Percentiles rank a stretch among this genome's conserved stretches.
These are phyloP conservation scores for Sclerotinia trifoliorum DNA, from an alignment of 2,329 filamentous ascomycete species.

Conservation along the genomic window DNA sequence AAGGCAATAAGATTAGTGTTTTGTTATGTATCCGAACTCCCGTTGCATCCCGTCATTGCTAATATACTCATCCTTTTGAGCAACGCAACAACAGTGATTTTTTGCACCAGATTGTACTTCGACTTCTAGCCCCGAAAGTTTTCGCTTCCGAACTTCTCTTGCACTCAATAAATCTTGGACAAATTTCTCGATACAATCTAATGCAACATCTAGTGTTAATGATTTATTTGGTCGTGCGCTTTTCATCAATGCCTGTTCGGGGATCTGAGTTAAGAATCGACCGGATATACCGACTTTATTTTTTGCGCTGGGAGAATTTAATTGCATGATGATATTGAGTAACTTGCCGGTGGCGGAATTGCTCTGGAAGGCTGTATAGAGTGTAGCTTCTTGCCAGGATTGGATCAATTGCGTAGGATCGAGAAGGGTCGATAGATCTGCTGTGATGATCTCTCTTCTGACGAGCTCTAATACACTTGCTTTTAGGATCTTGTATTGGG, in stretches of 20 bases:
- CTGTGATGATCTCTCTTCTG: conserved; percentile 24
- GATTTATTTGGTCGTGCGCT: conserved; percentile 21
- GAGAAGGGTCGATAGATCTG: background rate
- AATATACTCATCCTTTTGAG: background rate
- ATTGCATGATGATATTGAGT: conserved; percentile 27
- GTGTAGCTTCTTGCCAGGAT: conserved; percentile 29
- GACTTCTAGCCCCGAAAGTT: background rate
- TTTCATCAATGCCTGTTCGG: conserved; percentile 33
- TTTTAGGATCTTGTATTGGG: conserved; percentile 38
- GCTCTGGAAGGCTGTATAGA: conserved; percentile 10
- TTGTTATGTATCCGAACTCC: background rate
- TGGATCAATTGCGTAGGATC: conserved; percentile 28
- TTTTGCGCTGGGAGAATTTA: conserved; percentile 23
- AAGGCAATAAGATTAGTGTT: background rate
- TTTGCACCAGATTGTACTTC: background rate
- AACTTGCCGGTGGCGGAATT: conserved; percentile 22
- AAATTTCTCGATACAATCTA: background rate
- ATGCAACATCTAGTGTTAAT: background rate
- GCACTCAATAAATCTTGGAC: background rate
- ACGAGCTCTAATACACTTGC: conserved; percentile 33
- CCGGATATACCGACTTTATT: conserved; percentile 23
- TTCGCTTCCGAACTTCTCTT: conserved; percentile 2
- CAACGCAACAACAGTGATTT: background rate
- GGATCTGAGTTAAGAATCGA: conserved; percentile 34
- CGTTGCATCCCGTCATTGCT: background rate